Percentiles rank a stretch among this genome's conserved stretches.
Conservation (phyloP, 2,329 filamentous ascomycete genomes). For the Hypoxylon sp. region DNA sequence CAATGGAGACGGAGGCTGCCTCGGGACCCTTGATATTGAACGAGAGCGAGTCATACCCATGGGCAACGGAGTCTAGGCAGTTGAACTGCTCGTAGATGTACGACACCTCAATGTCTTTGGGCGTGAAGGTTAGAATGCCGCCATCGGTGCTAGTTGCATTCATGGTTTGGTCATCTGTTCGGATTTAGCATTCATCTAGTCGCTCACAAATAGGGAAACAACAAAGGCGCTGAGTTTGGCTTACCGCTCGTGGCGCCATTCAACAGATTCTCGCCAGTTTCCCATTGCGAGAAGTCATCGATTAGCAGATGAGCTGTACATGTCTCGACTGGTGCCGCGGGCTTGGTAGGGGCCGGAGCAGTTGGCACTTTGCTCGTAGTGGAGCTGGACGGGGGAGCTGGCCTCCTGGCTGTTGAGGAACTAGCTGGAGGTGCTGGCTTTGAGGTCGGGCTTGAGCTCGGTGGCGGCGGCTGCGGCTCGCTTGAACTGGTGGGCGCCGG, state of each 20-base stretch:
- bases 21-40: slow-evolving; percentile 52
- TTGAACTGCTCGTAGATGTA: slow-evolving; percentile 53
- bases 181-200: slow-evolving; percentile 16
- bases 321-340: slow-evolving; percentile 34
- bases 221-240: slow-evolving; percentile 9
- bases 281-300: slow-evolving; percentile 55
- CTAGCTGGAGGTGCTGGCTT: neutral
- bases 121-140: slow-evolving; percentile 50
- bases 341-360: slow-evolving; percentile 12
- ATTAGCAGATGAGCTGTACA: slow-evolving; percentile 54
- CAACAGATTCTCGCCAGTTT: slow-evolving; percentile 45
- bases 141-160: slow-evolving; percentile 44
- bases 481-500: slow-evolving; percentile 3
- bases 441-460: neutral
- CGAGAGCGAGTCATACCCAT: slow-evolving; percentile 48
- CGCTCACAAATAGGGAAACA: neutral
- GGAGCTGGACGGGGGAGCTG: neutral
- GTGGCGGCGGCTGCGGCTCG: neutral
- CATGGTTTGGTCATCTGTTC: slow-evolving; percentile 52
- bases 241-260: slow-evolving; percentile 51
- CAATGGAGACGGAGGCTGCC: slow-evolving; percentile 52
- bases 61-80: slow-evolving; percentile 44
- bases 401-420: neutral
- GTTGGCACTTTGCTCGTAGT: neutral
- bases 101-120: slow-evolving; percentile 44